Conservation (phyloP, 1,284 basidiomycete species). For the Boletus semigastroideus region DNA sequence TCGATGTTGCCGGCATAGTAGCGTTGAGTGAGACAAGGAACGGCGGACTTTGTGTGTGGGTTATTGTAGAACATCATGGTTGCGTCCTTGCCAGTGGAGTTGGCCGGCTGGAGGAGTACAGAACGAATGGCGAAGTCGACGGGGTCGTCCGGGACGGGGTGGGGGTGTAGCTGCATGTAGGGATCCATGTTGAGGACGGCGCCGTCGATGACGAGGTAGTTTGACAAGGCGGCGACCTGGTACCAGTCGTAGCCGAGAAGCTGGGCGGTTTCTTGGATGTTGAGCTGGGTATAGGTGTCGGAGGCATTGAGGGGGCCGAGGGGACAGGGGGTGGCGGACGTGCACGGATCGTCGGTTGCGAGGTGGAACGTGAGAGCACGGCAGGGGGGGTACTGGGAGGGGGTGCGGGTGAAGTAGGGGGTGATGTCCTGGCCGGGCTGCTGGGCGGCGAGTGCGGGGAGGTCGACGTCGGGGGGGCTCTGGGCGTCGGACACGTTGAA, state of each 20-base stretch:
- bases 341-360: conserved; percentile 78
- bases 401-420: conserved; percentile 71
- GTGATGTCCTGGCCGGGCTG: conserved; percentile 88
- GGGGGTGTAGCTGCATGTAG: conserved; percentile 78
- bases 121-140: conserved; percentile 86
- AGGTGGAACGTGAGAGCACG: conserved; percentile 57
- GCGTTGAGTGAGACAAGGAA: conserved; percentile 80
- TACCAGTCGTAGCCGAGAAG: conserved; percentile 88
- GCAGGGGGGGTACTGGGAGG: conserved; percentile 67
- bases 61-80: conserved; percentile 83
- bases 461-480: conserved; percentile 53
- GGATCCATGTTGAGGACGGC: conserved; percentile 91
- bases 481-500: conserved; percentile 71
- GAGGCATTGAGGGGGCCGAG: conserved; percentile 56
- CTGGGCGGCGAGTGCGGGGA: conserved; percentile 55
- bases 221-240: conserved; percentile 65
- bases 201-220: conserved; percentile 90
- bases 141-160: conserved; percentile 66
- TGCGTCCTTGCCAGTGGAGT: conserved; percentile 78
- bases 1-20: conserved; percentile 95
- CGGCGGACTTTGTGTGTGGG: conserved; percentile 62
- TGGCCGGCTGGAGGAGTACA: conserved; percentile 53
- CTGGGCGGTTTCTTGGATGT: conserved; percentile 62
- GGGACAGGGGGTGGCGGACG: conserved; percentile 54
- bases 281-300: conserved; percentile 58